phyloP scores from a whole-genome alignment of 2,329 filamentous ascomycete genomes.

The Saccharata proteae region DNA sequence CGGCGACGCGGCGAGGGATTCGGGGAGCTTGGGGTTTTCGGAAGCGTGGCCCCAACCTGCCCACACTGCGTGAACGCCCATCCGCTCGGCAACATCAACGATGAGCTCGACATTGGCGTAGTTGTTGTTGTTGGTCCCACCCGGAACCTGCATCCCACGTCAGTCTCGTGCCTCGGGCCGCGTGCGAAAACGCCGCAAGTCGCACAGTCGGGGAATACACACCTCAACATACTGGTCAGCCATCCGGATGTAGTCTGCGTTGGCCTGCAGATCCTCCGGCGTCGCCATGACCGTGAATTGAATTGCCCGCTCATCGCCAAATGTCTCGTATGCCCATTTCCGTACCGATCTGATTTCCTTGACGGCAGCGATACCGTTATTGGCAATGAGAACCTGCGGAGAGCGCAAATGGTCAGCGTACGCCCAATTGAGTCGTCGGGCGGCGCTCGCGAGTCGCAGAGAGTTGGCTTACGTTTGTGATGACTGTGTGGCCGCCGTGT shows the following conservation, averaged over 20 bases:
- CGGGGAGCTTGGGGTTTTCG: conserved; percentile 94
- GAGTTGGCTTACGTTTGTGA: conserved; percentile 70
- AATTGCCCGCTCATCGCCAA: conserved; percentile 94
- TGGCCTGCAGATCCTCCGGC: conserved; percentile 91
- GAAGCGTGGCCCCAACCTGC: conserved; percentile 98
- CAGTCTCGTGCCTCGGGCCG: too few species aligned
- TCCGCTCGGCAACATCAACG: conserved; percentile 95
- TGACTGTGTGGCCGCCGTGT: conserved; percentile 91
- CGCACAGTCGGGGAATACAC: conserved; percentile 17
- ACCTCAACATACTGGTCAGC: conserved; percentile 96
- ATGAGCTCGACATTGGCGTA: conserved; percentile 99
- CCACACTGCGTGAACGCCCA: conserved; percentile 98
- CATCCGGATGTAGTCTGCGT: conserved; percentile 99
- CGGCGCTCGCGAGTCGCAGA: neutral
- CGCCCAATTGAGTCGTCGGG: neutral
- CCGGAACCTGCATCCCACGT: conserved; percentile 71
- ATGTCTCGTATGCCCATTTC: conserved; percentile 99
- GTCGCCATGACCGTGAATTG: conserved; percentile 99
- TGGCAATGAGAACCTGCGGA: conserved; percentile 83
- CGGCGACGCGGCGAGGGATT: conserved; percentile 87
- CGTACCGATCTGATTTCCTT: conserved; percentile 98
- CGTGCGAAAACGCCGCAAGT: neutral
- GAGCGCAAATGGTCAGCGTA: neutral
- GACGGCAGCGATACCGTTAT: conserved; percentile 98
- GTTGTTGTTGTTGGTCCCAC: conserved; percentile 99